A percentile compares a stretch with the other conserved stretches of the same genome.
Evolutionary conservation across 805 yeast species (phyloP).

Genomic region (Zygoascus tannicola): DNA sequence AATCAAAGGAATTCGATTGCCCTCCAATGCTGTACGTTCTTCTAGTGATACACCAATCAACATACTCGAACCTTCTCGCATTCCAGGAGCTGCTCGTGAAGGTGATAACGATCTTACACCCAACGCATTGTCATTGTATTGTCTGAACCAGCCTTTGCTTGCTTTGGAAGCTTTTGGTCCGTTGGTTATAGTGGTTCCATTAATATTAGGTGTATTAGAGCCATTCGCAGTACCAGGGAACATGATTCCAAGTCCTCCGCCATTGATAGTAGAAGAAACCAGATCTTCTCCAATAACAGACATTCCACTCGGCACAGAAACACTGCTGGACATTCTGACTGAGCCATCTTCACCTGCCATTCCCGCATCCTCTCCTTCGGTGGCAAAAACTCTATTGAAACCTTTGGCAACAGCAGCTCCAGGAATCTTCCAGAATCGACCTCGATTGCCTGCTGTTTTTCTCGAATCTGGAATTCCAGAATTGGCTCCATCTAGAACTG

Average conservation of each 20-base stretch:
- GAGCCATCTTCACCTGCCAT: background rate
- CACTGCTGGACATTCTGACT: background rate
- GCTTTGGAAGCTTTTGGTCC: conserved; percentile 1
- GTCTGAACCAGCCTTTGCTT: conserved; percentile 18
- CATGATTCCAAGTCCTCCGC: conserved; percentile 16
- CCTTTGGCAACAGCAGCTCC: conserved; percentile 32
- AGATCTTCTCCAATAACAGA: conserved; percentile 1
- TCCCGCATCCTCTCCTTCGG: conserved; percentile 10
- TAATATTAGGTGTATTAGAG: background rate
- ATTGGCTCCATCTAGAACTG: conserved; percentile 21
- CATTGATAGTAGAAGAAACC: background rate
- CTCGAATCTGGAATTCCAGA: background rate
- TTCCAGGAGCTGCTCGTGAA: background rate
- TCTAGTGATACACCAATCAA: conserved; percentile 50
- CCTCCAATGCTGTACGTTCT: conserved; percentile 54
- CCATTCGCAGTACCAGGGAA: conserved; percentile 10
- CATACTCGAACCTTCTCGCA: background rate
- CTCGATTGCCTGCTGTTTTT: conserved; percentile 6
- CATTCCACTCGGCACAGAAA: conserved; percentile 3
- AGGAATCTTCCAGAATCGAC: conserved; percentile 29
- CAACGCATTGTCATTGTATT: background rate
- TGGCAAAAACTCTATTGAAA: conserved; percentile 26
- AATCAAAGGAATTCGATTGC: conserved; percentile 56
- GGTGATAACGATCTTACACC: background rate
- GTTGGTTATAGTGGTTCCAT: background rate